Percentiles rank a stretch among this genome's conserved stretches.
These are phyloP conservation scores for Metarhizium humberi DNA, from an alignment of 2,329 filamentous ascomycete species.

Conservation along the genomic window DNA sequence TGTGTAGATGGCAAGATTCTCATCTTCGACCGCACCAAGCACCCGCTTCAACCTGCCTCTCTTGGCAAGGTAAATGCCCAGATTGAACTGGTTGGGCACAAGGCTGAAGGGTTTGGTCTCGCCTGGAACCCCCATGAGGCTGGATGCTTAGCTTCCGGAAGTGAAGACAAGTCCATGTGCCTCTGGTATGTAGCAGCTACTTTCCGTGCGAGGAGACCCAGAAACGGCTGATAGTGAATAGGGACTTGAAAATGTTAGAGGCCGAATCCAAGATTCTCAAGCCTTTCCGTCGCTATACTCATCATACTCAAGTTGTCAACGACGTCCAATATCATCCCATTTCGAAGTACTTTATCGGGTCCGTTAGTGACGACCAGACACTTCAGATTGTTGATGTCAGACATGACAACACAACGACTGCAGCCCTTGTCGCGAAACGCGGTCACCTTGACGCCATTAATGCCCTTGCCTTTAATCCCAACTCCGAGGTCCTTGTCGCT, in stretches of 20 bases:
- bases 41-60: constrained; percentile 61
- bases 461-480: constrained; percentile 88
- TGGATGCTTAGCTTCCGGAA: constrained; percentile 80
- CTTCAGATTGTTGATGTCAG: constrained; percentile 89
- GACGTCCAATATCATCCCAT: constrained; percentile 93
- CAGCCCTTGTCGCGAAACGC: constrained; percentile 58
- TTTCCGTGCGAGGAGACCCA: not conserved
- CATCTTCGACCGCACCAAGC: constrained; percentile 94
- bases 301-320: constrained; percentile 88
- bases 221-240: constrained; percentile 19
- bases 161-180: constrained; percentile 83
- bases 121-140: constrained; percentile 82
- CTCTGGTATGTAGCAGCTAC: constrained; percentile 57
- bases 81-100: constrained; percentile 77
- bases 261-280: constrained; percentile 60
- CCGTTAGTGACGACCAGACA: constrained; percentile 89
- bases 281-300: constrained; percentile 67
- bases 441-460: constrained; percentile 93
- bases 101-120: constrained; percentile 81
- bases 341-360: constrained; percentile 76
- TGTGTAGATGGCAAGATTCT: constrained; percentile 80
- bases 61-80: constrained; percentile 65
- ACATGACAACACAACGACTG: constrained; percentile 51
- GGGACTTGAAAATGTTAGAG: constrained; percentile 72
- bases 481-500: constrained; percentile 79